Evolutionary conservation across 2,329 filamentous ascomycete genomes (phyloP), one percentile per base, ranked within the genome.

Genomic region (Trichoderma aggressivum): DNA sequence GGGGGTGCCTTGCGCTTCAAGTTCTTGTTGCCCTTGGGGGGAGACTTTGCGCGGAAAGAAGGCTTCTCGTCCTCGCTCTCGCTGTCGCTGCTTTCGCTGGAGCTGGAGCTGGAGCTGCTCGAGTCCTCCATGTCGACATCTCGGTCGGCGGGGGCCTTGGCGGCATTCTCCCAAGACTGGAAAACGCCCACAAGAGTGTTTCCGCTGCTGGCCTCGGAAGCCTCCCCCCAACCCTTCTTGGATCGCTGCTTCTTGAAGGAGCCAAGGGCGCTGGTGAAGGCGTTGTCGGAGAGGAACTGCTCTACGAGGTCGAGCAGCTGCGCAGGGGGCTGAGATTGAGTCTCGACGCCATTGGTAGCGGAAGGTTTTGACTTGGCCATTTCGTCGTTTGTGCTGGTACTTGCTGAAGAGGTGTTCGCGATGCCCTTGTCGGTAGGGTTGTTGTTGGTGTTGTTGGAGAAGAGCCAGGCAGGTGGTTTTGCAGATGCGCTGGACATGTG

Each of bases 291-390:
- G 63, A 94, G 84, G 79, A 94, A 94, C 26, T 82, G 81, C 73
- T 89, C 88, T 76, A 94, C 86, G 18, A 93, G 83, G 72, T 89
- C 87, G 77, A 94, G 83, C 43, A 94, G 83, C 79, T 91, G 86
- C 32, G 86, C 80, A 5, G 91, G 86, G 30, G 88, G 85, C 61
- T 65, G 66, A 7, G 73, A 72, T 32, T 75, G 61, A 50, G 73
- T 72, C 58, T 74, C 70, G 11, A 60, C 53, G 73, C 71, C 71
- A 62, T 72, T 74, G 71, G 74, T 75, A 70, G 75, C 76, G 34
- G 74, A 39, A 55, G 76, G 70, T 24, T 75, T 74, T 30, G 72
- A 79, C 72, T 80, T 82, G 73, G 76, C 79, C 81, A 83, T 83
- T 50, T 74, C 75, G 59, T 36, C 71, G 26, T 74, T 72, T 43